Base-by-base conservation (phyloP, 1,139 yeast species). In the Candida pseudoviswanathii region DNA sequence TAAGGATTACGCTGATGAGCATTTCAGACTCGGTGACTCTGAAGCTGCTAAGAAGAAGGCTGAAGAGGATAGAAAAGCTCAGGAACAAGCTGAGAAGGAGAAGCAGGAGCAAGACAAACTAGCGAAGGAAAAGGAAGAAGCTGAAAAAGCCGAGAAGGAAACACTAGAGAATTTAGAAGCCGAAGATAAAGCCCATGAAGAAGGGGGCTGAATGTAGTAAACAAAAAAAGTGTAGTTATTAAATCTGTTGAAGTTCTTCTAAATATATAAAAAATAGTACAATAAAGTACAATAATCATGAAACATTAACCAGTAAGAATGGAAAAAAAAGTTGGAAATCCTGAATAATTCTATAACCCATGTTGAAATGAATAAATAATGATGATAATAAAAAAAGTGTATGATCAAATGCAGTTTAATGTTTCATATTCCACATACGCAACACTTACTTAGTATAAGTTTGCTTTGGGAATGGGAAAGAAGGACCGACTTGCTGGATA, bases 401-500 rank as follows among this genome's bases (percentile, higher is more conserved):
- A 36, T 25, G 34, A 21, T 16, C 31, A 36, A 6, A 26, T 22
- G 33, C 10, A n/a, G n/a, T 25, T 29, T 43, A 43, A 43, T 26
- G 31, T 34, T 37, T 16, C 26, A 30, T 37, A 33, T 3, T 16
- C 37, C 24, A 11, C 37, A 6, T n/a, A 21, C 16, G 4, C 37
- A 33, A 21, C n/a, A 7, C 8, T 41, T 58, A 62, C 50, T 66
- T 65, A 46, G 76, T 56, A 70, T 82, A 85, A 47, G 82, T 58
- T 70, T 82, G 81, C 75, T 86, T 85, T 57, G 89, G 88, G 78
- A 83, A 81, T 58, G 98, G 97, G 84, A 85, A 94, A 48, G 96
- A 79, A 48, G 99, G 97, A 51, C 99, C 99, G 58, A 89, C 81
- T 71, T 89, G 88, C 78, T 91, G 97, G 66, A 94, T 86, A 49